Base-by-base conservation (phyloP, 2,329 filamentous ascomycete species). In the Venturia pyrina region DNA sequence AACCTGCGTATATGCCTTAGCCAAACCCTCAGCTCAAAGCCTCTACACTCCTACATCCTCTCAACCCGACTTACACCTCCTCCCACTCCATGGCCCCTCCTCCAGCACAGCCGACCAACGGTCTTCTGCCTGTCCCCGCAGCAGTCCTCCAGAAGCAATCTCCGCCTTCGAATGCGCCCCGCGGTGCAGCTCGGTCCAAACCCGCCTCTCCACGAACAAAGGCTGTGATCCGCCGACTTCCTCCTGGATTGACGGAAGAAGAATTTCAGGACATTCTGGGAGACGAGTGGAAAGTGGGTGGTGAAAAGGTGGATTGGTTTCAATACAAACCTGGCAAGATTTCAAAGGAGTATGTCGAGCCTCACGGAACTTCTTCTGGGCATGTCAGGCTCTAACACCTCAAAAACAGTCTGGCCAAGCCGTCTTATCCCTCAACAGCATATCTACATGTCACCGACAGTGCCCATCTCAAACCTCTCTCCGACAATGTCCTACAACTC, bases 301-400 rank as follows among this genome's bases (percentile, higher is more conserved):
- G 84, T 61, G 91, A 91, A 41, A 95, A 88, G 73, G 86, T 96
- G 15, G 93, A 96, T 75, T 97, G 91, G 90, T 81, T 89, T 69
- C 83, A 83, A 62, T 99, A 85, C 74, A 83, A 83, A 66, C 78
- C 82, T 65, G 88, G 88, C 70, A 96, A 96, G 74, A 81, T 93
- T 57, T 93, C 92, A 1, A 89, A 87, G 73, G 90, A 96, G 92
- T 96, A 79, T 70, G 86, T 78, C 63, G 43, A 46, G 41, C 17
- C 28, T 57, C 15, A 19, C 32, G 5, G 24, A 17, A 37, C 3
- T 4, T 21, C 19, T 15, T 57, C 21, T 32, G 21, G 8, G 34
- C 34, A 37, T 43, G 34, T 32, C 43, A 15, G 17, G 32, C 41
- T 57, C 63, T 66, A 66, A 62, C 46, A 59, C 40, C 53, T 63